Evolutionary conservation across 192 early-diverging fungal genomes (phyloP), one percentile per base, ranked within the genome.

Genomic region (Coemansia sp.): DNA sequence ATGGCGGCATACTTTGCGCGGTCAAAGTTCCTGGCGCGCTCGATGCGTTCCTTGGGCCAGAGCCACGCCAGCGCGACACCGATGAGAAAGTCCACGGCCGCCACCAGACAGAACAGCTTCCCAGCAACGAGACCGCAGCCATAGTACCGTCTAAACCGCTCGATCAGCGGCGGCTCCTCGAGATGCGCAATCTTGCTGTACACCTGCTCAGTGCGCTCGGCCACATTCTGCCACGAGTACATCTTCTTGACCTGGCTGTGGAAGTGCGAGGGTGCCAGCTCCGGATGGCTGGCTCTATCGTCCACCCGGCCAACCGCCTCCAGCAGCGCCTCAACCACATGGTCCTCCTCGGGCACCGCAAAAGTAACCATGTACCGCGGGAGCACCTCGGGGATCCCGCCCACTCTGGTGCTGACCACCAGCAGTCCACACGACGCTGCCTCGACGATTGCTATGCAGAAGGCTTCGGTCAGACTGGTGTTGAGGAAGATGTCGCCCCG

Each of bases 391-490:
- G 97, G 96, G 6, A 99, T 90, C 0, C 97, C 97, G 41, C 97
- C 97, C 12, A 99, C 96, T 71, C 89, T 89, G 4, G 97, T 99
- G 71, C 90, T 94, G 7, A 99, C 97, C 8, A 99, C 97, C 12
- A 97, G 77, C 41, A 98, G 82, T 10, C 95, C 97, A 39, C 93
- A 95, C 49, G 91, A 92, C 6, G 95, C 97, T 6, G 97, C 97
- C 82, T 99, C 97, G 16, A 99, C 95, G 62, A 99, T 98, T 6
- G 93, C 95, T 53, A 97, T 99, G 71, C 97, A 97, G 70, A 99
- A 99, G 7, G 97, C 97, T 70, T 99, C 97, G 2, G 96, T 99
- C 76, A 98, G 84, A 46, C 93, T 95, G 32, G 97, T 98, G 70
- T 99, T 99, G 32, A 99, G 76, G 70, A 96, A 99, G 13, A 99